Evolutionary conservation across 2,329 filamentous ascomycete genomes (phyloP), one percentile per base, ranked within the genome.

Genomic region (Nakataea oryzae): DNA sequence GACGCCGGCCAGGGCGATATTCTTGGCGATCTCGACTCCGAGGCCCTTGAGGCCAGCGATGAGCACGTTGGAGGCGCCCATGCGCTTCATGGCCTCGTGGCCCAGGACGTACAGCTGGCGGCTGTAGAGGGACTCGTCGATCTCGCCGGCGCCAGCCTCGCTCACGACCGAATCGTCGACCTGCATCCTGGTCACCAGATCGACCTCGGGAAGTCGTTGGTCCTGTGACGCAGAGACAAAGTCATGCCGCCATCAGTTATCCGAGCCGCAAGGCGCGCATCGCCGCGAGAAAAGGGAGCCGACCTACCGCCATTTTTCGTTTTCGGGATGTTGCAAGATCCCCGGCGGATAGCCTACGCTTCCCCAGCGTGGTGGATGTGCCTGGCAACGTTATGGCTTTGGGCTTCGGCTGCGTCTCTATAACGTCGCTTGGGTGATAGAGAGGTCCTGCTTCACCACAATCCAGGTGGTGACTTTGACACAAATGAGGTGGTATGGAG

Each of bases 11-110:
- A 99, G 87, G 64, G 95, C 95, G 71, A 99, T 91, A 72, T 99
- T 99, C 84, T 99, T 99, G 71, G 95, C 93, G 70, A 99, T 95
- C 78, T 99, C 95, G 62, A 97, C 93, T 79, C 95, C 95, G 54
- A 99, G 84, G 60, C 95, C 95, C 75, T 95, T 93, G 68, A 97
- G 80, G 66, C 95, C 95, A 65, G 93, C 89, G 62, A 99, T 83
- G 61, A 99, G 89, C 64, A 99, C 85, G 72, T 97, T 96, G 62
- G 95, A 97, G 65, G 92, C 90, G 71, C 93, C 86, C 95, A 99
- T 99, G 71, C 95, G 92, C 83, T 96, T 97, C 95, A 99, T 99
- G 67, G 95, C 95, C 75, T 88, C 86, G 70, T 88, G 86, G 66
- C 86, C 86, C 60, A 88, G 74, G 64, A 88, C 86, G 71, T 89